phyloP scores from a whole-genome alignment of 371 early-diverging fungal genomes.

The Cokeromyces recurvatus region DNA sequence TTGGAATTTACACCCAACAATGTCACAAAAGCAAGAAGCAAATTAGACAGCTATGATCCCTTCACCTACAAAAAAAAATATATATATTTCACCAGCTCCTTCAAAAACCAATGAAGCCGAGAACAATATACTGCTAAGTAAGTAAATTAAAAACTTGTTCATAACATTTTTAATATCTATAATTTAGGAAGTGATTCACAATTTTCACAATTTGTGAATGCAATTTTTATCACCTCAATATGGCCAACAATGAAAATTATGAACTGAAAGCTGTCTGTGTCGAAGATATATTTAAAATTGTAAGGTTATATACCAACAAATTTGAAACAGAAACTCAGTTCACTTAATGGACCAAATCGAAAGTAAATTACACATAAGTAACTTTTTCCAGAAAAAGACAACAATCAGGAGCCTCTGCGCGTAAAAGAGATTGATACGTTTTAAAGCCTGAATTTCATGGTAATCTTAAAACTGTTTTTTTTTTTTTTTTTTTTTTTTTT shows the following conservation, averaged over 20 bases:
- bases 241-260: constrained; percentile 1
- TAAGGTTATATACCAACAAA: constrained; percentile 2
- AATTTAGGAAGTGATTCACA: constrained; percentile 11
- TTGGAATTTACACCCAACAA: too few species aligned
- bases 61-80: too few species aligned
- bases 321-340: constrained; percentile 9
- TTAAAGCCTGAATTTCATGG: constrained; percentile 8
- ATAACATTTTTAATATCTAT: constrained; percentile 11
- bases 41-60: too few species aligned
- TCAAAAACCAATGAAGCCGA: too few species aligned
- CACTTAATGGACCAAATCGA: constrained; percentile 9
- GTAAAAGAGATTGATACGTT: constrained; percentile 8
- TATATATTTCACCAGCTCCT: too few species aligned
- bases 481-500: too few species aligned
- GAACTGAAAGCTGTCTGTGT: neutral
- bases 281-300: too few species aligned
- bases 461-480: too few species aligned
- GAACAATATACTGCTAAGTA: constrained; percentile 1
- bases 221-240: constrained; percentile 5
- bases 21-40: too few species aligned
- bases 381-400: constrained; percentile 9
- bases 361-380: constrained; percentile 7
- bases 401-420: constrained; percentile 5
- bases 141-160: constrained; percentile 3
- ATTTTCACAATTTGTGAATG: constrained; percentile 14